Percentiles rank a stretch among this genome's conserved stretches.
These are phyloP conservation scores for Mycena vitilis DNA, from an alignment of 768 basidiomycete genomes.

Conservation along the genomic window DNA sequence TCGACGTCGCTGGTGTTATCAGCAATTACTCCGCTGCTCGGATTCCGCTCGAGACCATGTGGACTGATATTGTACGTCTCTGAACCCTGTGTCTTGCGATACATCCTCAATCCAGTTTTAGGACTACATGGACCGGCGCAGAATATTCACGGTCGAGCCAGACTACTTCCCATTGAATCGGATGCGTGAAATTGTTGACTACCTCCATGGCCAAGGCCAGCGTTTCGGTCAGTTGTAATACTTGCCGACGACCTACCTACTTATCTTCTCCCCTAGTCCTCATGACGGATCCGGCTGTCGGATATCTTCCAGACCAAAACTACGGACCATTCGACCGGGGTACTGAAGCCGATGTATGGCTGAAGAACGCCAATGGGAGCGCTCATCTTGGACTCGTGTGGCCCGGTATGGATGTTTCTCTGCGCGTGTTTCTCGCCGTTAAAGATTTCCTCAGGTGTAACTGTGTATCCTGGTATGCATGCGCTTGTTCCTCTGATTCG, in stretches of 20 bases:
- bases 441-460: slow-evolving; percentile 56
- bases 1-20: slow-evolving; percentile 72
- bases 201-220: slow-evolving; percentile 71
- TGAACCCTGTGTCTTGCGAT: background rate
- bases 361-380: slow-evolving; percentile 72
- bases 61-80: slow-evolving; percentile 73
- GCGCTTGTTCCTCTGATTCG: slow-evolving; percentile 9
- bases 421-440: background rate
- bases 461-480: slow-evolving; percentile 63
- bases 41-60: slow-evolving; percentile 83
- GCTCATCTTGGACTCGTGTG: slow-evolving; percentile 69
- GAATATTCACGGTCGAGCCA: slow-evolving; percentile 77
- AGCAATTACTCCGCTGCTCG: slow-evolving; percentile 67
- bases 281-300: slow-evolving; percentile 82
- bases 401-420: slow-evolving; percentile 57
- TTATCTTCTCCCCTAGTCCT: slow-evolving; percentile 54
- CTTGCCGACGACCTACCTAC: background rate
- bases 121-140: slow-evolving; percentile 79
- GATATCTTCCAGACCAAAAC: slow-evolving; percentile 56
- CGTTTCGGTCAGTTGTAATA: slow-evolving; percentile 57
- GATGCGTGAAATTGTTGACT: slow-evolving; percentile 74
- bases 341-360: slow-evolving; percentile 62
- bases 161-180: slow-evolving; percentile 72
- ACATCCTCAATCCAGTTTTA: background rate
- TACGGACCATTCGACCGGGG: slow-evolving; percentile 71